Evolutionary conservation across 352 stramenopile species (phyloP).

Genomic region (Globisporangium nagaii): DNA sequence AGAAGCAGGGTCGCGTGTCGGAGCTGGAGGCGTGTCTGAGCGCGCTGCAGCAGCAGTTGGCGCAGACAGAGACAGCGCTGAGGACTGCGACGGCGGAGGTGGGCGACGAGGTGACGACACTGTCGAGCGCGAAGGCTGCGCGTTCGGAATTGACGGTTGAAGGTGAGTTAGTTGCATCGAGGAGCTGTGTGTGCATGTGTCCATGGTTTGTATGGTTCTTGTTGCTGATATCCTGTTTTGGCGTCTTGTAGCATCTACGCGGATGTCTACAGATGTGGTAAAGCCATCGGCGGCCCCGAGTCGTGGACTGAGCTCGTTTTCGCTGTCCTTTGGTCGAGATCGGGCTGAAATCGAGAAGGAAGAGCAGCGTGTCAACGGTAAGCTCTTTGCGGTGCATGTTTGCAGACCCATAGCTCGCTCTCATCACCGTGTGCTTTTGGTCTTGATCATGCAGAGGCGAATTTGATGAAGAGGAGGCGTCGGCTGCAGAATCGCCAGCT

Average conservation of each 20-base stretch:
- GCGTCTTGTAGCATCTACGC: no score
- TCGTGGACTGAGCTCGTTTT: conserved; percentile 9
- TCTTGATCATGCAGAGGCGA: conserved; percentile 28
- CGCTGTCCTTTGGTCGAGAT: conserved; percentile 20
- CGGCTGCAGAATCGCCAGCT: conserved; percentile 16
- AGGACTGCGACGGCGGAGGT: conserved; percentile 12
- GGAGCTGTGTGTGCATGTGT: no score
- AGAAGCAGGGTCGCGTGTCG: conserved; percentile 2
- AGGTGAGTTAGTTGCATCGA: neutral
- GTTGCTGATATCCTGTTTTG: no score
- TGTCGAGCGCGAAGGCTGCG: conserved; percentile 14
- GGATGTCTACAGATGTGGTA: no score
- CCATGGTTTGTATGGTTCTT: no score
- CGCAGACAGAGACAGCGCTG: conserved; percentile 10
- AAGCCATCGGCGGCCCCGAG: no score
- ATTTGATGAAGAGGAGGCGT: conserved; percentile 29
- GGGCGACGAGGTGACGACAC: conserved; percentile 14
- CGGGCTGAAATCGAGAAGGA: conserved; percentile 25
- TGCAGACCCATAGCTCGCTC: no score
- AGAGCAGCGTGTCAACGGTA: conserved; percentile 30
- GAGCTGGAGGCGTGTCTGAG: conserved; percentile 11
- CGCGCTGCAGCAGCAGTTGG: conserved; percentile 7
- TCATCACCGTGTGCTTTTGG: no score
- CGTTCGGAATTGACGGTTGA: neutral
- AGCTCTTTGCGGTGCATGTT: no score